Conservation (phyloP, 169 alveolate genomes). For the Babesia sp. region DNA sequence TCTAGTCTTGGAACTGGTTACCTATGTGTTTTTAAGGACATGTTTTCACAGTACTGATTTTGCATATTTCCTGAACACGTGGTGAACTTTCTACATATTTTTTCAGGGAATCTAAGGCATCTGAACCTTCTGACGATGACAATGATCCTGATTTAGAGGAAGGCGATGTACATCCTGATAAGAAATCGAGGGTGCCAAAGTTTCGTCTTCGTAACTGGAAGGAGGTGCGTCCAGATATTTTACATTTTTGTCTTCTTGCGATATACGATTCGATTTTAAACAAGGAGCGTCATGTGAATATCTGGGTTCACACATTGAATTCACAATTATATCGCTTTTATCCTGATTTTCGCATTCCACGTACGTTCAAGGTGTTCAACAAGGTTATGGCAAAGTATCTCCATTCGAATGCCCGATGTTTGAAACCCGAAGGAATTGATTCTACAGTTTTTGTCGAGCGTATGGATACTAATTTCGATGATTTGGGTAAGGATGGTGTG, state of each 20-base stretch:
- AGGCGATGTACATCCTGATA: background rate
- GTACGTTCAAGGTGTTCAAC: slow-evolving; percentile 75
- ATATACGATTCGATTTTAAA: slow-evolving; percentile 74
- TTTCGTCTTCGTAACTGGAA: slow-evolving; percentile 42
- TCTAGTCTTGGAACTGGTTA: too few relatives aligned
- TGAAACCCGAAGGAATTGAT: slow-evolving; percentile 56
- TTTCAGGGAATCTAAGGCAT: background rate
- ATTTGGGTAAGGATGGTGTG: slow-evolving; percentile 27
- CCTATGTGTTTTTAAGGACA: too few relatives aligned
- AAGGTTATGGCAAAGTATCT: slow-evolving; percentile 70
- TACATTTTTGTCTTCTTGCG: slow-evolving; percentile 71
- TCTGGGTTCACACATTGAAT: slow-evolving; percentile 71
- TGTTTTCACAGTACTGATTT: too few relatives aligned
- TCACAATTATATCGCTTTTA: slow-evolving; percentile 60
- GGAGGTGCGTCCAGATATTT: slow-evolving; percentile 60
- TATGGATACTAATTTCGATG: slow-evolving; percentile 16
- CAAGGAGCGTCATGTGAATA: slow-evolving; percentile 66
- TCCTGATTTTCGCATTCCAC: slow-evolving; percentile 74
- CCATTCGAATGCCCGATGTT: slow-evolving; percentile 37
- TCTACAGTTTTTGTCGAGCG: slow-evolving; percentile 49
- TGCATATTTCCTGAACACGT: background rate
- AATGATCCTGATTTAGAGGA: slow-evolving; percentile 5
- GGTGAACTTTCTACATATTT: background rate
- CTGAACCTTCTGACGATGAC: slow-evolving; percentile 7
- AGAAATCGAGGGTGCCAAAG: background rate